These are phyloP conservation scores for Gaertneriomyces sp. DNA, from an alignment of 192 early-diverging fungal species.

Conservation along the genomic window DNA sequence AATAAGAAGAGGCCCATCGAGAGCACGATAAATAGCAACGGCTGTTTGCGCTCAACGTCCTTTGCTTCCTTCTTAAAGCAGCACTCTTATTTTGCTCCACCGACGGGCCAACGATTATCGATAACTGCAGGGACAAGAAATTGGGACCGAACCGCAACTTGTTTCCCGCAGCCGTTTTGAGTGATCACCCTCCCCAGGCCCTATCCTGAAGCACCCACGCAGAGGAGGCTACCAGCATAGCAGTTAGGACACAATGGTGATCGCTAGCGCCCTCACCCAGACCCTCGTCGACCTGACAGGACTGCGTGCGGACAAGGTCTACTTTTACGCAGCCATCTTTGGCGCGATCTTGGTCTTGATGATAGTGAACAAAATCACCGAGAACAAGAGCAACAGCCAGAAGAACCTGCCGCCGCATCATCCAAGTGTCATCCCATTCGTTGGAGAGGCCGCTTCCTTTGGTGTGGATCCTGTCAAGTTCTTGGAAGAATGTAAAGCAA, in stretches of 20 bases:
- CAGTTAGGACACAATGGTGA: background rate
- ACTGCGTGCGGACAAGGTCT: conserved; percentile 8
- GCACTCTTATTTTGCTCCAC: no score
- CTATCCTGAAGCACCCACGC: no score
- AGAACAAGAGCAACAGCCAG: background rate
- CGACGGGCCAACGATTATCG: no score
- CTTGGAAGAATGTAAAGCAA: conserved; percentile 73
- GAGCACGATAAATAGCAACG: no score
- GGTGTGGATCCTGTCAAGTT: conserved; percentile 88
- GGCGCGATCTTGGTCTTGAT: conserved; percentile 1
- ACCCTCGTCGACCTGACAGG: conserved; percentile 14
- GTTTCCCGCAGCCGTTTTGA: no score
- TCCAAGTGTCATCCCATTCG: conserved; percentile 73
- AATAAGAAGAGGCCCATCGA: no score
- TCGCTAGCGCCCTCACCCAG: background rate
- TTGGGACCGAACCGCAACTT: no score
- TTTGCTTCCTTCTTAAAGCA: no score
- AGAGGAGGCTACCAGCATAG: no score
- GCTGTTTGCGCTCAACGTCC: no score
- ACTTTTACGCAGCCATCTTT: conserved; percentile 9
- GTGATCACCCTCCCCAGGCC: no score
- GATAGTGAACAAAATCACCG: background rate
- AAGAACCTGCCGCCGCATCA: conserved; percentile 40
- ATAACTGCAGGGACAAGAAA: no score
- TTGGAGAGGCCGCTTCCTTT: conserved; percentile 83